Conservation (phyloP, 2,329 filamentous ascomycete species). For the Fonsecaea monophora region DNA sequence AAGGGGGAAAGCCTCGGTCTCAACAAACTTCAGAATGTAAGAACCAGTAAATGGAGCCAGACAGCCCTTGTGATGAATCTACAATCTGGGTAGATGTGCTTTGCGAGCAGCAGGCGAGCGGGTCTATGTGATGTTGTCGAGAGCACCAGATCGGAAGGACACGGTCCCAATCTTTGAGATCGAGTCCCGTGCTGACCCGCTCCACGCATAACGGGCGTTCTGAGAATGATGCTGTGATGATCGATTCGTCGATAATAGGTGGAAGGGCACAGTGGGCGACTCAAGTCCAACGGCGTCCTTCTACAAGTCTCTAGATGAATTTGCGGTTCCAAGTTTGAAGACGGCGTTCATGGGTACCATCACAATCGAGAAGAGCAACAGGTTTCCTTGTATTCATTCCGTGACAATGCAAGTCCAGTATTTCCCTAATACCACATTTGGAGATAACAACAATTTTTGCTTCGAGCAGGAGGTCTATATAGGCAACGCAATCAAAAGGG, state of each 20-base stretch:
- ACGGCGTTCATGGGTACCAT: conserved; percentile 27
- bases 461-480: conserved; percentile 1
- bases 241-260: conserved; percentile 14
- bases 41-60: conserved; percentile 43
- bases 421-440: conserved; percentile 8
- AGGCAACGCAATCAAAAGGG: conserved; percentile 13
- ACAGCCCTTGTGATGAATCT: conserved; percentile 11
- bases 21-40: conserved; percentile 98
- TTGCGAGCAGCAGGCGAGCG: not conserved
- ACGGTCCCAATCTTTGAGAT: conserved; percentile 12
- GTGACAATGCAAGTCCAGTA: conserved; percentile 9
- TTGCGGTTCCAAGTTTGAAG: conserved; percentile 4
- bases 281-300: conserved; percentile 18
- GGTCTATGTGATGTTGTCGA: not conserved
- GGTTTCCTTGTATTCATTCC: conserved; percentile 10
- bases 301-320: not conserved
- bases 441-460: not conserved
- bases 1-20: conserved; percentile 60
- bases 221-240: conserved; percentile 13
- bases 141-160: conserved; percentile 20
- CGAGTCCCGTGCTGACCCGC: conserved; percentile 20
- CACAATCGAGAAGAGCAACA: conserved; percentile 20
- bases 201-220: conserved; percentile 32
- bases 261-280: conserved; percentile 4
- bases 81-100: not conserved